Evolutionary conservation across 768 basidiomycete genomes (phyloP).

Genomic region (Leccinum sublutescens): DNA sequence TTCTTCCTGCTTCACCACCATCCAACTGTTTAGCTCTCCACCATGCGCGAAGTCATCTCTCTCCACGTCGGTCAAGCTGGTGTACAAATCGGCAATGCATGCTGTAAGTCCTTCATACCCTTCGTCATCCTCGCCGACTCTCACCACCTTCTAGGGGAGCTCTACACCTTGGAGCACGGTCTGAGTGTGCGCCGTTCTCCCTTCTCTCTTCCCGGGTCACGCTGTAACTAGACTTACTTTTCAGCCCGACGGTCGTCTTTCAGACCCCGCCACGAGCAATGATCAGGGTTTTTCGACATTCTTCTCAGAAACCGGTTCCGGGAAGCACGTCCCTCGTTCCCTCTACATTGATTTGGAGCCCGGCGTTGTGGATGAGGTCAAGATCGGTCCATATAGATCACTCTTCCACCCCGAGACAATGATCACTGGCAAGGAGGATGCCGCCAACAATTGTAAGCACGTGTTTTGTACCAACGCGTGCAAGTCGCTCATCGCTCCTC

Average conservation of each 20-base stretch:
- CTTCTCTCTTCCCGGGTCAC: slow-evolving; percentile 7
- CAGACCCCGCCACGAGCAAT: slow-evolving; percentile 47
- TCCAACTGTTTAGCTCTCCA: slow-evolving; percentile 14
- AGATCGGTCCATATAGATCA: slow-evolving; percentile 85
- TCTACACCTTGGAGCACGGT: slow-evolving; percentile 98
- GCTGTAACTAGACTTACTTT: slow-evolving; percentile 8
- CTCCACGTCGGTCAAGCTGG: slow-evolving; percentile 97
- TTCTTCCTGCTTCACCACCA: slow-evolving; percentile 18
- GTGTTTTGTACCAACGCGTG: not conserved
- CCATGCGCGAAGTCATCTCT: slow-evolving; percentile 93
- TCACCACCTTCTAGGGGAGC: slow-evolving; percentile 65
- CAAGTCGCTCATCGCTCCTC: slow-evolving; percentile 12
- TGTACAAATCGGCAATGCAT: slow-evolving; percentile 93
- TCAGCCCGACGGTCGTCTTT: slow-evolving; percentile 89
- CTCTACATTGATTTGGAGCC: slow-evolving; percentile 97
- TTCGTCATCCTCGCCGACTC: slow-evolving; percentile 7
- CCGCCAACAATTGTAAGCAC: slow-evolving; percentile 95
- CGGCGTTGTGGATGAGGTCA: slow-evolving; percentile 93
- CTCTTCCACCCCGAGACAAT: slow-evolving; percentile 98
- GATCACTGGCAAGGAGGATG: slow-evolving; percentile 97
- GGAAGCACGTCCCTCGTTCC: slow-evolving; percentile 95
- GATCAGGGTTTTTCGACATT: slow-evolving; percentile 96
- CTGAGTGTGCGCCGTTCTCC: slow-evolving; percentile 65
- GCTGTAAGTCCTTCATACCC: slow-evolving; percentile 60
- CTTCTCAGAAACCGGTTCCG: slow-evolving; percentile 92